Evolutionary conservation across 2,329 filamentous ascomycete genomes (phyloP), one percentile per base, ranked within the genome.

Genomic region (Pleoardoris graminearum): DNA sequence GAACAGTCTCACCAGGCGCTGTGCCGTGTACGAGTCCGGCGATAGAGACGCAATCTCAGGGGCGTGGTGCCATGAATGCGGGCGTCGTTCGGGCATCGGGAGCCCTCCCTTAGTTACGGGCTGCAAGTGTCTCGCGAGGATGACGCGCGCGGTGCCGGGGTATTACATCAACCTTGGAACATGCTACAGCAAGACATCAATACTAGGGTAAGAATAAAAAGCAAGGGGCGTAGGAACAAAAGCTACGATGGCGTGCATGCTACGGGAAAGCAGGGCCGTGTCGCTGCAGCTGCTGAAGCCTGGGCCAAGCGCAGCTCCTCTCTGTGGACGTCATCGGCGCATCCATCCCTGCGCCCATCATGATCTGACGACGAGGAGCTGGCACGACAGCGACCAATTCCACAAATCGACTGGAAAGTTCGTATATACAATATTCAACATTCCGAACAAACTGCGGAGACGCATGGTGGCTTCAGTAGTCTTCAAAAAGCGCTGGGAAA

Each of bases 21-120:
- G 77, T 2, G 78, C 77, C 5, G 82, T 84, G 64, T 82, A 82
- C 7, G 80, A 82, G 23, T 78, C 76, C 17, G 75, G 69, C 53
- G 77, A 73, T 52, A 82, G 63, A 29, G 58, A 61, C 29, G 61
- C 61, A 29, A 67, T 55, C 23, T 69, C 61, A 57, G 66, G 66
- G 63, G 67, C 66, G 48, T 59, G 54, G 51, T 70, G 67, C 69
- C 69, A 71, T 63, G 69, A 61, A 41, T 59, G 67, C 42, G 62
- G 62, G 48, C 54, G 65, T 53, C 54, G 58, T 38, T 60, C 50
- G 57, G 68, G 53, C 69, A 72, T 72, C 27, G 60, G 63, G n/a
- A 62, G 60, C 47, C 55, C 62, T 29, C 44, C 44, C 32, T 29
- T 27, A 16, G 22, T 27, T 47, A 21, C 14, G 30, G 37, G 12